Evolutionary conservation across 148 eudicot genomes (phyloP), one percentile per base, ranked within the genome.

Genomic region (Diospyros kaki): DNA sequence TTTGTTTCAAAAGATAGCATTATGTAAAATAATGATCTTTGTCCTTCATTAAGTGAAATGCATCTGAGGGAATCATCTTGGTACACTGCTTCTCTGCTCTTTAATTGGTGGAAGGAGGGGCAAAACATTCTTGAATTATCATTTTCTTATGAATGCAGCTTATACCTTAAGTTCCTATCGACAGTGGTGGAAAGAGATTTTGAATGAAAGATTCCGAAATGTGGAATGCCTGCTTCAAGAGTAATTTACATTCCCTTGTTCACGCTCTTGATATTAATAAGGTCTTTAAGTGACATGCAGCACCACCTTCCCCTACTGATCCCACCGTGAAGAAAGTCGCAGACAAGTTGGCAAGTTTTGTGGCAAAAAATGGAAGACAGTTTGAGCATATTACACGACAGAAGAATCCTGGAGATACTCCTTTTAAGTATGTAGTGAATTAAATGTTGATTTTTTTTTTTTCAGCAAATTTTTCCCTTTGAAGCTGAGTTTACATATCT

Each of bases 241-340:
- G 91, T 91, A 87, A 77, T 95, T 89, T 86, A 81, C 83, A 86
- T 95, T 90, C 84, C 79, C 83, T 89, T 89, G 89, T 89, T 89
- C 93, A 95, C 90, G 92, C 93, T 85, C 90, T 83, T 73, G 96
- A 88, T 95, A 81, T 95, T 95, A 93, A 95, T 85, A 87, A 81
- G 91, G 90, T 89, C 88, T 95, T 94, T 93, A 92, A 95, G 99
- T 95, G 93, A 89, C 81, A 89, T 95, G 99, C 99, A 95, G 97
- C 93, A 87, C 94, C 92, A 66, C 88, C 88, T 81, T 79, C 89
- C 75, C 98, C 99, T 79, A 95, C 91, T 85, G 98, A 95, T 81
- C 88, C 89, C 81, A 83, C 89, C 81, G 97, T 95, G 90, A 95
- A 88, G 93, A 89, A 86, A 73, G 98, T 87, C 80, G 99, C 98